Percentiles rank a stretch among this genome's conserved stretches.
Conservation (phyloP, 768 basidiomycete species). For the Boletus sensibilis region DNA sequence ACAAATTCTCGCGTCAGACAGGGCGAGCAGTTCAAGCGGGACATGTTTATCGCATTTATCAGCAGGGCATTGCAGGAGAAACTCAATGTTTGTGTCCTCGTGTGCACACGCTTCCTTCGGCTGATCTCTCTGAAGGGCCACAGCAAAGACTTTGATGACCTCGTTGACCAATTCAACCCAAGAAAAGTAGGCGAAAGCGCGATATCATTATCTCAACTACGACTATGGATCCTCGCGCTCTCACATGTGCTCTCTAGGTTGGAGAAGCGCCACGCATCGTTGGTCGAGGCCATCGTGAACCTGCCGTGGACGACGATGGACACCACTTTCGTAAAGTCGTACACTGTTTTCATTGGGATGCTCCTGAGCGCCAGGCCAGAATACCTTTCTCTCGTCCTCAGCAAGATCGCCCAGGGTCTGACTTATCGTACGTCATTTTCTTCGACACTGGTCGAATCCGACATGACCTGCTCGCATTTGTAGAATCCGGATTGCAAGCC, state of each 20-base stretch:
- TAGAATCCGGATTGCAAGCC: constrained; percentile 73
- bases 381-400: constrained; percentile 82
- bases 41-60: constrained; percentile 83
- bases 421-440: constrained; percentile 71
- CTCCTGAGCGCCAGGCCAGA: constrained; percentile 89
- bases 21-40: constrained; percentile 72
- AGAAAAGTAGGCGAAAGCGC: constrained; percentile 37
- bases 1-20: constrained; percentile 78
- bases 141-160: constrained; percentile 78
- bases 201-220: constrained; percentile 52
- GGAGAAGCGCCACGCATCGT: constrained; percentile 71
- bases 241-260: constrained; percentile 91
- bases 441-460: neutral
- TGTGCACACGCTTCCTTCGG: constrained; percentile 6
- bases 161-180: constrained; percentile 81
- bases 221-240: constrained; percentile 81
- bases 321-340: constrained; percentile 78
- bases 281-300: constrained; percentile 83
- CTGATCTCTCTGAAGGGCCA: constrained; percentile 52
- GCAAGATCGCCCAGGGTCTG: constrained; percentile 80
- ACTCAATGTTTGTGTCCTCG: constrained; percentile 49
- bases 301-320: constrained; percentile 96
- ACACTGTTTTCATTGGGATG: constrained; percentile 87
- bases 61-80: constrained; percentile 79
- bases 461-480: constrained; percentile 4